Evolutionary conservation across 1,284 basidiomycete species (phyloP), one percentile per base, ranked within the genome.

Genomic region (Phellopilus nigrolimitatus): DNA sequence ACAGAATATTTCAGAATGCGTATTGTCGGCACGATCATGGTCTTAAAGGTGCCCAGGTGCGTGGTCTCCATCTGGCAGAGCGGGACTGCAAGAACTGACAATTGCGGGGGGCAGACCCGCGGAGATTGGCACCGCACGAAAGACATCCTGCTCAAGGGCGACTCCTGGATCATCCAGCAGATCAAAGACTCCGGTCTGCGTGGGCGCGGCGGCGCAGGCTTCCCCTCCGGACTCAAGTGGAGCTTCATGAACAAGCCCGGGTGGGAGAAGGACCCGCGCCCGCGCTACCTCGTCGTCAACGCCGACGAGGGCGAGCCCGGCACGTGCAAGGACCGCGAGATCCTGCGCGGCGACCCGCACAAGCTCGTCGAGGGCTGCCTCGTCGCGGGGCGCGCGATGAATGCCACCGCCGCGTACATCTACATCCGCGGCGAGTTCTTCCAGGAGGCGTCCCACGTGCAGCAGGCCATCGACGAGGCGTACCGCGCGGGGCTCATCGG

Each of bases 111-210:
- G 37, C 61, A 95, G 87, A 77, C 86, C 43, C 86, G 95, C 47
- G 95, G 95, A 39, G 95, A 98, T 74, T 99, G 95, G 97, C 95
- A 98, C 70, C 79, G 82, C 58, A 99, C 95, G 56, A 97, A 97
- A 70, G 95, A 97, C 57, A 97, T 98, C 61, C 59, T 99, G 40
- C 74, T 87, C 51, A 98, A 97, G 68, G 95, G 95, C 52, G 93
- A 99, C 72, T 80, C 83, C n/a, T 98, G 91, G 91, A 93, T 99
- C 63, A 98, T 99, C 58, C 85, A 95, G 66, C 84, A 84, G 50
- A 90, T 98, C 65, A 98, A 99, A 70, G 92, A 93, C 63, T 97
- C 94, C 12, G 95, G 95, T 48, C 78, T 99, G 42, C 84, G 95
- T 64, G 95, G 95, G 22, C 88, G 97, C 59, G 95, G 95, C 57